phyloP scores from a whole-genome alignment of 306 rosid species.

The Cucumis cinereus region DNA sequence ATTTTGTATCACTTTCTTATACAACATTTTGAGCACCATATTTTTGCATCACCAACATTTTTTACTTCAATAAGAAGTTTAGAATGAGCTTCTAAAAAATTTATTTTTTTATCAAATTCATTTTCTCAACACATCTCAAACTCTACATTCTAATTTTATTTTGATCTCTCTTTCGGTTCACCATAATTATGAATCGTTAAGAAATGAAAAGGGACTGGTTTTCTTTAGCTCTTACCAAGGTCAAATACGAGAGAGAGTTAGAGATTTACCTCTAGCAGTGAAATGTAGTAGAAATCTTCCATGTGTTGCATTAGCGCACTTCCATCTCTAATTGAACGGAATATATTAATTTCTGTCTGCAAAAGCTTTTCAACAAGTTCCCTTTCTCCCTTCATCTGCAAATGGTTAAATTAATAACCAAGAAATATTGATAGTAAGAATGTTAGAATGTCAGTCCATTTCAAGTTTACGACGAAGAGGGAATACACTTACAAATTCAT shows the following conservation, averaged over 20 bases:
- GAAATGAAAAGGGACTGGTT: not conserved
- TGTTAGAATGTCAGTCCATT: not conserved
- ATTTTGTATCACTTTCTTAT: no score
- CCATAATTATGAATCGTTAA: not conserved
- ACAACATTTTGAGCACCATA: no score
- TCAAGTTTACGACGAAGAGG: not conserved
- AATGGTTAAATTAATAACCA: not conserved
- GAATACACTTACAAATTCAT: conserved; percentile 58
- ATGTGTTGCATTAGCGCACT: conserved; percentile 92
- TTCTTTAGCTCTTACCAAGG: not conserved
- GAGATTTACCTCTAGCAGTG: conserved; percentile 65
- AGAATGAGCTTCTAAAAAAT: no score
- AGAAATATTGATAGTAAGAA: not conserved
- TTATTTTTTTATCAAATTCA: no score
- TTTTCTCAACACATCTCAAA: not conserved
- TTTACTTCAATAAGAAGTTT: no score
- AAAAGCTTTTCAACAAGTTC: conserved; percentile 74
- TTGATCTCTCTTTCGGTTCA: not conserved
- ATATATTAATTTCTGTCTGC: conserved; percentile 84
- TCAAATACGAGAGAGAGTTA: not conserved
- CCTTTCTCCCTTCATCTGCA: conserved; percentile 93
- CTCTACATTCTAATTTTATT: no score
- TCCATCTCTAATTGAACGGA: conserved; percentile 91
- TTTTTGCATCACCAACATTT: no score
- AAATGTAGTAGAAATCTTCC: conserved; percentile 93